These are phyloP conservation scores for Warburgia ugandensis DNA, from an alignment of 164 flowering plant genomes.

Conservation along the genomic window DNA sequence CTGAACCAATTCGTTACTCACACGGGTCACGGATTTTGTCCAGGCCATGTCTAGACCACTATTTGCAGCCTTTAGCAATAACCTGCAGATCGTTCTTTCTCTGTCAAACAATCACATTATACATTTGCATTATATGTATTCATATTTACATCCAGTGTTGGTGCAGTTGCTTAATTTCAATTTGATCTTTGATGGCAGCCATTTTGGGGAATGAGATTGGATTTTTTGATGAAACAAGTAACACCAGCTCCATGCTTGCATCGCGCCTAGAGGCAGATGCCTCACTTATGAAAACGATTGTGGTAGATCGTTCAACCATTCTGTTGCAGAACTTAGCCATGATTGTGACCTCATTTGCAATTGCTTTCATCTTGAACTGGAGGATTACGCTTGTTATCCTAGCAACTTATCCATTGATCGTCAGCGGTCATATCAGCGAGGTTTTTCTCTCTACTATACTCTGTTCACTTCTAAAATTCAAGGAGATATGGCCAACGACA, in stretches of 20 bases:
- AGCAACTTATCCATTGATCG: constrained; percentile 73
- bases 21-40: not conserved
- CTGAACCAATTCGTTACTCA: not conserved
- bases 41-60: too few relatives aligned
- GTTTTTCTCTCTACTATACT: constrained; percentile 22
- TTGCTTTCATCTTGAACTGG: constrained; percentile 91
- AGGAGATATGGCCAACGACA: too few relatives aligned
- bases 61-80: too few relatives aligned
- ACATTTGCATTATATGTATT: too few relatives aligned
- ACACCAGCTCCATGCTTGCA: constrained; percentile 71
- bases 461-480: not conserved
- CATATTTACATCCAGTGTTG: not conserved
- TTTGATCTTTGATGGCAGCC: constrained; percentile 39
- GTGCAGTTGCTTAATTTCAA: not conserved
- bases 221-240: constrained; percentile 72
- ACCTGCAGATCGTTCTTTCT: too few relatives aligned
- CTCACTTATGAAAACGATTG: constrained; percentile 59
- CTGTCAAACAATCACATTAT: too few relatives aligned
- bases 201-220: constrained; percentile 88
- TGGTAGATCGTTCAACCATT: constrained; percentile 80
- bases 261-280: constrained; percentile 86
- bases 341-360: constrained; percentile 56
- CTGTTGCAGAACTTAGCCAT: constrained; percentile 67
- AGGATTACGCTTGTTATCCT: constrained; percentile 74
- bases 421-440: constrained; percentile 92